phyloP scores from a whole-genome alignment of 2,329 filamentous ascomycete genomes.

The Ophiostoma sp. region DNA sequence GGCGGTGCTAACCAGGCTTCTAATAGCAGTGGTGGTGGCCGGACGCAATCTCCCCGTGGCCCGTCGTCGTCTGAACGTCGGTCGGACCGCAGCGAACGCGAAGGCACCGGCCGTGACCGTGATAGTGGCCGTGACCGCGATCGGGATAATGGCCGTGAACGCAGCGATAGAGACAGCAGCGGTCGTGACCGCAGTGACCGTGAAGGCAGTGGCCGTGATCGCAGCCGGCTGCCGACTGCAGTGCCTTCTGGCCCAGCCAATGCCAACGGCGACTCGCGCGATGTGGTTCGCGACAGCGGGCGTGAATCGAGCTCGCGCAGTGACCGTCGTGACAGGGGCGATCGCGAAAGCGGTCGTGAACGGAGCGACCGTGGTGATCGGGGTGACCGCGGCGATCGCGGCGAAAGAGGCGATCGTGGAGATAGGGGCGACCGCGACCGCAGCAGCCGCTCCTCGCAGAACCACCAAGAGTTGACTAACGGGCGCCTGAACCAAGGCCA shows the following conservation, averaged over 20 bases:
- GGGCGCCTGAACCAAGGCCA: conserved; percentile 48
- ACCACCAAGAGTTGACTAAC: conserved; percentile 57
- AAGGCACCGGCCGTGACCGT: conserved; percentile 40
- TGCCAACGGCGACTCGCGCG: conserved; percentile 1
- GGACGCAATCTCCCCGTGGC: conserved; percentile 48
- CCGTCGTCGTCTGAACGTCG: conserved; percentile 33
- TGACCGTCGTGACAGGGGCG: conserved; percentile 30
- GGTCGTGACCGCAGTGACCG: conserved; percentile 43
- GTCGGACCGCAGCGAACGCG: conserved; percentile 37
- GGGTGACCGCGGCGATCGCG: conserved; percentile 8
- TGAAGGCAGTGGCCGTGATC: conserved; percentile 24
- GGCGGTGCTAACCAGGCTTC: background rate
- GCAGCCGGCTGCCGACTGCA: conserved; percentile 34
- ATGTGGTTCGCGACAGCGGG: background rate
- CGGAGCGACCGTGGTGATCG: conserved; percentile 13
- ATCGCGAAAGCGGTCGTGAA: background rate
- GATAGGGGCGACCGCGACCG: conserved; percentile 18
- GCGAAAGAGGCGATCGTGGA: conserved; percentile 14
- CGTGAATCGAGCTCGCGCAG: conserved; percentile 28
- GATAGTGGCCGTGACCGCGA: conserved; percentile 28
- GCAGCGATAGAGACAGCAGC: background rate
- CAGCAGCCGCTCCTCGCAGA: conserved; percentile 24
- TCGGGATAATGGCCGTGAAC: conserved; percentile 33
- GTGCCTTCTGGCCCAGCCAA: conserved; percentile 7
- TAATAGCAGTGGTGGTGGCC: conserved; percentile 17